Conservation (phyloP, 768 basidiomycete species). For the Panellus pusillus region DNA sequence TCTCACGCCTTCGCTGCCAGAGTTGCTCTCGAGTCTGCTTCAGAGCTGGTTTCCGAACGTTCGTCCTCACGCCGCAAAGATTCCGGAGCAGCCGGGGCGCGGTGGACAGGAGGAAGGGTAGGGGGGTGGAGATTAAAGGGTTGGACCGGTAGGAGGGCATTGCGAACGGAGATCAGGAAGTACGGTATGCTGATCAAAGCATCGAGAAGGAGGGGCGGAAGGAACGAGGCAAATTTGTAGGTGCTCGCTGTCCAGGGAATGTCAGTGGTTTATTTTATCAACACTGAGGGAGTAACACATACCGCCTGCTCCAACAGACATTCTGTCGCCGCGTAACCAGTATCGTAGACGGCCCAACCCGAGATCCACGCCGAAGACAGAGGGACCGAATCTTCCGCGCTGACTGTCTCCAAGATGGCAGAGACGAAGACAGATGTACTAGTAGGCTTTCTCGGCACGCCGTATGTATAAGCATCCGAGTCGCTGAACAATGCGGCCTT, state of each 20-base stretch:
- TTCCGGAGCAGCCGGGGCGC: slow-evolving; percentile 15
- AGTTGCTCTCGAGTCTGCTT: slow-evolving; percentile 70
- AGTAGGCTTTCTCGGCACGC: slow-evolving; percentile 52
- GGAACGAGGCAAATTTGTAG: slow-evolving; percentile 67
- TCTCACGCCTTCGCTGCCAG: slow-evolving; percentile 50
- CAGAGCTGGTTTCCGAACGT: slow-evolving; percentile 51
- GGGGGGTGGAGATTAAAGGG: slow-evolving; percentile 41
- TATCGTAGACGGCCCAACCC: slow-evolving; percentile 49
- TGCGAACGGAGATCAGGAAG: slow-evolving; percentile 59
- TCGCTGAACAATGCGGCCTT: slow-evolving; percentile 40
- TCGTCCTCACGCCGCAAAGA: slow-evolving; percentile 16
- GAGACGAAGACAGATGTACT: slow-evolving; percentile 59
- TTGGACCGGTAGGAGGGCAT: slow-evolving; percentile 54
- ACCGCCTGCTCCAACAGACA: slow-evolving; percentile 83
- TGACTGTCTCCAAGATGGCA: slow-evolving; percentile 58
- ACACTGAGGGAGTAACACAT: neutral
- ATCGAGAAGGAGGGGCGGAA: slow-evolving; percentile 68
- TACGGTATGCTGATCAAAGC: slow-evolving; percentile 65
- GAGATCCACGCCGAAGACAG: slow-evolving; percentile 45
- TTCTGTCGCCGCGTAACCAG: slow-evolving; percentile 65
- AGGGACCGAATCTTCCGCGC: slow-evolving; percentile 49
- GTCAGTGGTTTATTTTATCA: slow-evolving; percentile 14
- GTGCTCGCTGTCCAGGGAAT: slow-evolving; percentile 53
- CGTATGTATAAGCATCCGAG: slow-evolving; percentile 32
- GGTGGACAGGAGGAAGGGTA: slow-evolving; percentile 29